Evolutionary conservation across 106 monocot species (phyloP).

Genomic region (Hemerocallis citrina): DNA sequence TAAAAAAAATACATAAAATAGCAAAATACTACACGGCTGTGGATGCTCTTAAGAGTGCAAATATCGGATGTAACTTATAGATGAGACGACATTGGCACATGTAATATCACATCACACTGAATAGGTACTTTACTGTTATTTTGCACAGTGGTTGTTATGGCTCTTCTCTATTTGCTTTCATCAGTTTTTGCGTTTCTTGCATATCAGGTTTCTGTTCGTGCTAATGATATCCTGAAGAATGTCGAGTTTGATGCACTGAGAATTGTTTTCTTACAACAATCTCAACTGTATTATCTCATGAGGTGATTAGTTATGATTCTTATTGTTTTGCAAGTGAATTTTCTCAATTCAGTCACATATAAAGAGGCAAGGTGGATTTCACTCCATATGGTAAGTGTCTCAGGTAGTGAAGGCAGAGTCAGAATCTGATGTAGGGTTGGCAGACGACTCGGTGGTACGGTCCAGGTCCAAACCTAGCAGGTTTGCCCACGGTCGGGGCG

Average conservation of each 20-base stretch:
- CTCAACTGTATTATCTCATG: constrained; percentile 75
- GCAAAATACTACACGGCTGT: too few species aligned
- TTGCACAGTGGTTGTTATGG: too few species aligned
- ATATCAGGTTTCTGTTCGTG: constrained; percentile 76
- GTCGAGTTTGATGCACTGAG: constrained; percentile 88
- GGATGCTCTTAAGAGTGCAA: too few species aligned
- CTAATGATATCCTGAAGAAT: constrained; percentile 90
- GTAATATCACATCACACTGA: too few species aligned
- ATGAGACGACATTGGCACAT: too few species aligned
- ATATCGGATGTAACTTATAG: too few species aligned
- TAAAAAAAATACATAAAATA: too few species aligned
- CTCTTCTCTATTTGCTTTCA: too few species aligned
- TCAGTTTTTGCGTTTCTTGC: background rate
- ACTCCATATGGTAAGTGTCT: background rate
- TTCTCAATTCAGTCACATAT: background rate
- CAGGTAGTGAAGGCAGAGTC: constrained; percentile 72
- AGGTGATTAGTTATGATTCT: constrained; percentile 43
- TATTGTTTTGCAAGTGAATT: background rate
- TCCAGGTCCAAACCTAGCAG: too few species aligned
- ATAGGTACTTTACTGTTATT: too few species aligned
- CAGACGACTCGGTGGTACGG: constrained; percentile 70
- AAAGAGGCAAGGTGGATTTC: too few species aligned
- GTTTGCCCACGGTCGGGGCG: too few species aligned
- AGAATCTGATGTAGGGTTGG: constrained; percentile 73
- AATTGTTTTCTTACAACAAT: constrained; percentile 76